Percentiles rank a stretch among this genome's conserved stretches.
These are phyloP conservation scores for Pontederia paniculata DNA, from an alignment of 176 grass and related monocot species.

Conservation along the genomic window DNA sequence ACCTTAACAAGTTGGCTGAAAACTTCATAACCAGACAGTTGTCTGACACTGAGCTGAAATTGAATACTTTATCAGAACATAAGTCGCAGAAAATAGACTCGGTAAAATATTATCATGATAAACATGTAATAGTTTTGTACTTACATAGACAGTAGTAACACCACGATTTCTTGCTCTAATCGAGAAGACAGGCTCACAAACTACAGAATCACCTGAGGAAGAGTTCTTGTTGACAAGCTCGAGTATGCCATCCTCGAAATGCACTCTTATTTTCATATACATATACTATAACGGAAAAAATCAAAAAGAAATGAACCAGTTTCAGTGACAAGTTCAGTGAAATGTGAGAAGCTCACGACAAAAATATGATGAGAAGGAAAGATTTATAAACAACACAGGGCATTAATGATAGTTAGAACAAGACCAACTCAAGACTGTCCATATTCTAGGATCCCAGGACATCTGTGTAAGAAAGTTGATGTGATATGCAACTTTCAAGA, in stretches of 20 bases:
- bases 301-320: slow-evolving; percentile 13
- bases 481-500: no score
- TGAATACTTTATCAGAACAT: slow-evolving; percentile 19
- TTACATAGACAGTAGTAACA: slow-evolving; percentile 85
- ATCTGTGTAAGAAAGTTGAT: not conserved
- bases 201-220: slow-evolving; percentile 9
- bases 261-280: slow-evolving; percentile 79
- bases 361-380: no score
- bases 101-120: slow-evolving; percentile 4
- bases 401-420: not conserved
- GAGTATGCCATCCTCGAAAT: slow-evolving; percentile 65
- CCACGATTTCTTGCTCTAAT: slow-evolving; percentile 63
- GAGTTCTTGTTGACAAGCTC: slow-evolving; percentile 30
- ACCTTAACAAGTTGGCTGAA: slow-evolving; percentile 81
- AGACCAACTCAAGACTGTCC: slow-evolving; percentile 11
- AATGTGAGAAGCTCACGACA: slow-evolving; percentile 6
- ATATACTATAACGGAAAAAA: slow-evolving; percentile 55
- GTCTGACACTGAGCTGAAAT: slow-evolving; percentile 72
- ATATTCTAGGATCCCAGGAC: slow-evolving; percentile 1
- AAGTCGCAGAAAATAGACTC: slow-evolving; percentile 3
- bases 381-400: slow-evolving; percentile 6
- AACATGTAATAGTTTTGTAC: slow-evolving; percentile 23
- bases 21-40: slow-evolving; percentile 57
- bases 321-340: no score
- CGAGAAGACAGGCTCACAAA: slow-evolving; percentile 50